Evolutionary conservation across 1,284 basidiomycete genomes (phyloP), one percentile per base, ranked within the genome.

Genomic region (Caloboletus firmus): DNA sequence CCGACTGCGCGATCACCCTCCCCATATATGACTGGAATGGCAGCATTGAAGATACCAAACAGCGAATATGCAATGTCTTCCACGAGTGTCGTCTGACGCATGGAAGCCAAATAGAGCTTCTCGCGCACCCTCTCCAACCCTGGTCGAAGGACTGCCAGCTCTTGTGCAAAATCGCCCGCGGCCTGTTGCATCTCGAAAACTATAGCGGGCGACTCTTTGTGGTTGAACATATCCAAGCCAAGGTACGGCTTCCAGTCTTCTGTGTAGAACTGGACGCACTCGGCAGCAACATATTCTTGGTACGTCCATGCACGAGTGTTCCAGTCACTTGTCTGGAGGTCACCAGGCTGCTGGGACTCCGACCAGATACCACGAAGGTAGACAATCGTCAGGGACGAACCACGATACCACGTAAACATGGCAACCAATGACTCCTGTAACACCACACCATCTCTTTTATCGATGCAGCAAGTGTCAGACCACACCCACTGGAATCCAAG

Each of bases 51-150:
- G 18, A 60, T 60, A 2, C 58, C 49, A 1, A 63, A 17, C 34
- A 62, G 11, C 4, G 59, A 59, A n/a, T 62, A 60, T 4, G 61
- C 61, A 1, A 31, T 26, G 15, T 63, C 59, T 32, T 63, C 59
- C 8, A 20, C 34, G 15, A 20, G 41, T 0, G 47, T 61, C 12
- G 59, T 61, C 8, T 51, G 17, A 10, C 54, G 61, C 10, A 0
- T n/a, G 1, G 59, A 61, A 20, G 61, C 59, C 11, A 60, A 24
- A 18, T 48, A 41, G 18, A 62, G 59, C 32, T 51, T 61, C 41
- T 59, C 44, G 6, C 60, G 39, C 4, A 30, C 45, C 12, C 28
- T 41, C 3, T 50, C 20, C 3, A 62, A 32, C 8, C 54, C 58
- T 1, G 59, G 59, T 7, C 6, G 40, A 20, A 60, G 53, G 1